A percentile compares a stretch with the other conserved stretches of the same genome.
phyloP scores from a whole-genome alignment of 2,329 filamentous ascomycete species.

The Verticillium dahliae region DNA sequence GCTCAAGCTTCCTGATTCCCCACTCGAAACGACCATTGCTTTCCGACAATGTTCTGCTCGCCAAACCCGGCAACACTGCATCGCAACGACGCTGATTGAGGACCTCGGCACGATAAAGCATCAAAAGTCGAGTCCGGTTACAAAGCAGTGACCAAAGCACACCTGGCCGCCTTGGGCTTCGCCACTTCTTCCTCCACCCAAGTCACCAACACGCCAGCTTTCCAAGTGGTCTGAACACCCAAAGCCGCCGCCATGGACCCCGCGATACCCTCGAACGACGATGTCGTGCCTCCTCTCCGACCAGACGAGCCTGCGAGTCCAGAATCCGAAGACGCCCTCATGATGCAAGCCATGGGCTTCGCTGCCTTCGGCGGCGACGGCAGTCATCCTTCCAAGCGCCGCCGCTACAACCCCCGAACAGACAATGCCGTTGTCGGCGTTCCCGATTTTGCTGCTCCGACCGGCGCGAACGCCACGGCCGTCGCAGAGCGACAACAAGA shows the following conservation, averaged over 20 bases:
- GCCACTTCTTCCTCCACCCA: too few relatives aligned
- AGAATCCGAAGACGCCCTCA: not conserved
- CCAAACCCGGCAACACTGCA: too few relatives aligned
- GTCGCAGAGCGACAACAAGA: conserved; percentile 15
- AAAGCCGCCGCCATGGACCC: not conserved
- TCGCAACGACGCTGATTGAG: too few relatives aligned
- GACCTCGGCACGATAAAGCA: too few relatives aligned
- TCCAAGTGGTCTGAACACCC: not conserved
- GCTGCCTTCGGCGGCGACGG: conserved; percentile 57
- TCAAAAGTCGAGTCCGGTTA: too few relatives aligned
- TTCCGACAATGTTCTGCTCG: too few relatives aligned
- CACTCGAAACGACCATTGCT: too few relatives aligned
- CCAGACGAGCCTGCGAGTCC: not conserved
- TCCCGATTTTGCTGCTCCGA: conserved; percentile 8
- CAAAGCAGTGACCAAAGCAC: too few relatives aligned
- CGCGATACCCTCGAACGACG: not conserved
- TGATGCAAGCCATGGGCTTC: conserved; percentile 62
- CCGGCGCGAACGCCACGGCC: conserved; percentile 28
- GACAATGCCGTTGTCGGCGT: conserved; percentile 40
- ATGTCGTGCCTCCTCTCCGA: not conserved
- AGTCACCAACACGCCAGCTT: not conserved
- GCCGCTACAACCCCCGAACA: conserved; percentile 54
- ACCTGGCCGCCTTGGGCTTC: too few relatives aligned
- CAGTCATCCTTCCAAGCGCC: conserved; percentile 49
- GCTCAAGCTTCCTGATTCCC: too few relatives aligned